These are phyloP conservation scores for Candida mattraensis DNA, from an alignment of 805 yeast genomes.

Conservation along the genomic window DNA sequence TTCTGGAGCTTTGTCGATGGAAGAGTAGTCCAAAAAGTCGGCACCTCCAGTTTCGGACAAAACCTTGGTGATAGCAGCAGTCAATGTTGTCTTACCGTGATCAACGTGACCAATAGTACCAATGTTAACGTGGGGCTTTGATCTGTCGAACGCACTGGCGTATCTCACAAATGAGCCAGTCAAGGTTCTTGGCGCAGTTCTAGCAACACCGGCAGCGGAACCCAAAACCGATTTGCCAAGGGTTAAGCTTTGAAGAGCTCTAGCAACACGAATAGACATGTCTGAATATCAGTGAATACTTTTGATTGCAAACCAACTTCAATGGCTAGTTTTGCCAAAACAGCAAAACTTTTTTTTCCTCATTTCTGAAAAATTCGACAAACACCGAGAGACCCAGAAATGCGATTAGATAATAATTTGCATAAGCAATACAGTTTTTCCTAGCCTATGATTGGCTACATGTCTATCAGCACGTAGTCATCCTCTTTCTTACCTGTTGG, in stretches of 20 bases:
- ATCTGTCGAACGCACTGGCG: conserved; percentile 86
- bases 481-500: conserved; percentile 9
- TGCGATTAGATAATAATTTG: too few relatives aligned
- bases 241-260: conserved; percentile 26
- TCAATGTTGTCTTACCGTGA: conserved; percentile 97
- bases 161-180: conserved; percentile 27
- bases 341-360: conserved; percentile 8
- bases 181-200: conserved; percentile 6
- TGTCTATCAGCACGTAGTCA: conserved; percentile 17
- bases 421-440: conserved; percentile 5
- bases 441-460: conserved; percentile 6
- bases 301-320: too few relatives aligned
- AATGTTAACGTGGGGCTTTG: conserved; percentile 94
- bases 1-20: conserved; percentile 98
- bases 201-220: conserved; percentile 9
- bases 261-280: conserved; percentile 35
- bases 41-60: conserved; percentile 90
- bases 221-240: too few relatives aligned
- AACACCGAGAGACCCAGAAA: too few relatives aligned
- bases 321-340: too few relatives aligned
- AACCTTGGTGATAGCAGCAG: conserved; percentile 98
- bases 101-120: conserved; percentile 99
- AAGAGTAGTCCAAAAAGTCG: conserved; percentile 83
- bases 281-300: too few relatives aligned
- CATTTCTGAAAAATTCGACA: conserved; percentile 2